These are phyloP conservation scores for Termitomyces sp. DNA, from an alignment of 768 basidiomycete genomes.

Conservation along the genomic window DNA sequence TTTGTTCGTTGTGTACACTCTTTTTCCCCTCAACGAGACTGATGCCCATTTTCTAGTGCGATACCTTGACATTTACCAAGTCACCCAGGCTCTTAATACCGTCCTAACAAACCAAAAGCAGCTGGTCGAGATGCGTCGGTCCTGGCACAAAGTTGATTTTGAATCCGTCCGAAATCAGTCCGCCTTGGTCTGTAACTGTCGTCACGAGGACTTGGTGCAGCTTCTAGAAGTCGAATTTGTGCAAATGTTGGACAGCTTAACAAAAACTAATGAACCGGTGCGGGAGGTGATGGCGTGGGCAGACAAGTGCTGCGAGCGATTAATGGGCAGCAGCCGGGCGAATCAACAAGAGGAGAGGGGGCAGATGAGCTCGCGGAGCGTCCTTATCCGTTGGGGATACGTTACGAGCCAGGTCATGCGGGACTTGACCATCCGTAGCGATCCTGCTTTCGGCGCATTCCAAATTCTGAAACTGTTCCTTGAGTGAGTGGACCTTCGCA, in stretches of 20 bases:
- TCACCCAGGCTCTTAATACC: slow-evolving; percentile 86
- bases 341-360: slow-evolving; percentile 69
- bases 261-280: slow-evolving; percentile 77
- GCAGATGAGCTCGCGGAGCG: slow-evolving; percentile 83
- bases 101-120: slow-evolving; percentile 87
- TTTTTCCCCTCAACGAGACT: slow-evolving; percentile 7
- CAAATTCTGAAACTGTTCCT: slow-evolving; percentile 90
- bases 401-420: slow-evolving; percentile 93
- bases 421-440: slow-evolving; percentile 88
- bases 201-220: slow-evolving; percentile 85
- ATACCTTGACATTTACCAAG: slow-evolving; percentile 90
- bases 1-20: slow-evolving; percentile 54
- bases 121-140: slow-evolving; percentile 79
- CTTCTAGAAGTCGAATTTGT: slow-evolving; percentile 85
- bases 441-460: slow-evolving; percentile 90
- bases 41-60: slow-evolving; percentile 53
- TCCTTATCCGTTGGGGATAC: slow-evolving; percentile 90
- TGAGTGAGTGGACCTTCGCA: slow-evolving; percentile 54
- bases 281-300: slow-evolving; percentile 90
- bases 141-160: slow-evolving; percentile 88
- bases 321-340: slow-evolving; percentile 70
- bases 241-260: slow-evolving; percentile 65
- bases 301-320: slow-evolving; percentile 82
- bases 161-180: slow-evolving; percentile 91
- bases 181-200: slow-evolving; percentile 91